Conservation (phyloP, 2,329 filamentous ascomycete genomes). For the Colletotrichum brevisporum region DNA sequence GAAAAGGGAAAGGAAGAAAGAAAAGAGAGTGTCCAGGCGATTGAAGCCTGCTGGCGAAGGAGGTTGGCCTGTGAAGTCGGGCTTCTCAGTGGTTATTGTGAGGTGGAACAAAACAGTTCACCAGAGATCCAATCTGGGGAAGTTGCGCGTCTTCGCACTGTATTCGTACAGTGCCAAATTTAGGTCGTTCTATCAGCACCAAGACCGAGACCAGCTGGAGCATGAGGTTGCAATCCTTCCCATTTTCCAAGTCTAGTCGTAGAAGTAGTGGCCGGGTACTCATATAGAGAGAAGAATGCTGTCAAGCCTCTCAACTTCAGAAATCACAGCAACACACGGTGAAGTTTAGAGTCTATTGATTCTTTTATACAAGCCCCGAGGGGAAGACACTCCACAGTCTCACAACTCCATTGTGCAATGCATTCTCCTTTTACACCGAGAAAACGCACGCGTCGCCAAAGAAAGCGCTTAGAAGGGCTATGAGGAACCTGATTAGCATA, state of each 20-base stretch:
- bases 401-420: constrained; percentile 22
- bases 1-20: neutral
- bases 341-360: constrained; percentile 38
- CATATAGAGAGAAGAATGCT: no score
- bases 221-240: no score
- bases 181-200: no score
- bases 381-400: constrained; percentile 19
- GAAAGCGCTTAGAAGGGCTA: constrained; percentile 57
- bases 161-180: constrained; percentile 15
- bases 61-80: neutral
- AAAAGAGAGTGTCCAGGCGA: neutral
- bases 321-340: neutral
- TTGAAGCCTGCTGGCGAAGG: neutral
- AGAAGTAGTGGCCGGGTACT: no score
- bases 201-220: no score
- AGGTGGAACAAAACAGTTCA: constrained; percentile 33
- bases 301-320: neutral
- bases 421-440: constrained; percentile 8
- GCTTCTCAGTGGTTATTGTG: neutral
- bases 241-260: no score
- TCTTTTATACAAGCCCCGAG: constrained; percentile 36
- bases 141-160: constrained; percentile 29
- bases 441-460: neutral
- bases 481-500: neutral
- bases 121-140: neutral